Conservation (phyloP, 2,329 filamentous ascomycete genomes). For the Neopestalotiopsis rosae region DNA sequence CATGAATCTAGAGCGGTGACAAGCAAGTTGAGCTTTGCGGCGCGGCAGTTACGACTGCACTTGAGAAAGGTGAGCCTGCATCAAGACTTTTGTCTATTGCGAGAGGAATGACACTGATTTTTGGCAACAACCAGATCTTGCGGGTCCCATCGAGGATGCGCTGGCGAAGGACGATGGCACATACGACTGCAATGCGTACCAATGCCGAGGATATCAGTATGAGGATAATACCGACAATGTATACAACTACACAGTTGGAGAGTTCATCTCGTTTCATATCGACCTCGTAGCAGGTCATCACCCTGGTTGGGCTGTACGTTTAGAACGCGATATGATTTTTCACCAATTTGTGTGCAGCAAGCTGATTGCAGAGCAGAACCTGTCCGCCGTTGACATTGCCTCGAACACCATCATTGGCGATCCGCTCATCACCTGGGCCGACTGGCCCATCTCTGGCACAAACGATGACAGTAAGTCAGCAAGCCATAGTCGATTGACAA, state of each 20-base stretch:
- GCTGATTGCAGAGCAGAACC: conserved; percentile 42
- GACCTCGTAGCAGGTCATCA: conserved; percentile 45
- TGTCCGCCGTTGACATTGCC: conserved; percentile 52
- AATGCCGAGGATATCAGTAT: conserved; percentile 38
- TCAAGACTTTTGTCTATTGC: not conserved
- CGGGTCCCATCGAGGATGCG: conserved; percentile 35
- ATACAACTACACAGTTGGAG: conserved; percentile 35
- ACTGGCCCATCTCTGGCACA: conserved; percentile 29
- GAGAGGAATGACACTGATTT: not conserved
- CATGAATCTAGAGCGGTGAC: not conserved
- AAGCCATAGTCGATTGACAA: too few relatives aligned
- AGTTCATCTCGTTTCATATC: conserved; percentile 43
- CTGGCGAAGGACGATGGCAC: conserved; percentile 27
- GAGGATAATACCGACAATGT: conserved; percentile 36
- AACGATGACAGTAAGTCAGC: conserved; percentile 40
- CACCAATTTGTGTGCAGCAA: not conserved
- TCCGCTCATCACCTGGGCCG: conserved; percentile 50
- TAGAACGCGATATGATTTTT: fast-evolving
- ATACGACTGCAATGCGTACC: conserved; percentile 33
- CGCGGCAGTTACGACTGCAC: conserved; percentile 10
- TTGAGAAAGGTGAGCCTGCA: not conserved
- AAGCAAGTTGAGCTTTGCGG: conserved; percentile 12
- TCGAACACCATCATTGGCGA: conserved; percentile 53
- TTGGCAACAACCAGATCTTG: conserved; percentile 23
- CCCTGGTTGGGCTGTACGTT: conserved; percentile 34